These are phyloP conservation scores for Apiotrichum gamsii DNA, from an alignment of 1,284 basidiomycete genomes.

Conservation along the genomic window DNA sequence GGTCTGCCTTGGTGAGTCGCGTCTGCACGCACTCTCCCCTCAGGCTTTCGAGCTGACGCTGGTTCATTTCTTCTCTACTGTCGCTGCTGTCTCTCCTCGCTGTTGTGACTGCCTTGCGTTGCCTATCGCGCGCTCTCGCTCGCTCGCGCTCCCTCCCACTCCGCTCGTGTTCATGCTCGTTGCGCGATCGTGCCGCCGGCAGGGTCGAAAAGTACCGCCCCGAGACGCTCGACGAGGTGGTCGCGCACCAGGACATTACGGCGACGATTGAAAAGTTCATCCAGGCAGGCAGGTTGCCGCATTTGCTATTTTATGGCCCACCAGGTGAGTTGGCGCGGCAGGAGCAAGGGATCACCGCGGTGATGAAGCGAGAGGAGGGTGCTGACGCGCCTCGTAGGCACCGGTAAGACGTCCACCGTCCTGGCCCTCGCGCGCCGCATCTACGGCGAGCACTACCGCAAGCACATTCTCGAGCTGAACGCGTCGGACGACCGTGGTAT, in stretches of 20 bases:
- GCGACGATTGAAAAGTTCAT: conserved; percentile 92
- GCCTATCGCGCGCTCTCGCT: too few relatives aligned
- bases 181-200: too few relatives aligned
- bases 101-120: too few relatives aligned
- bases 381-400: conserved; percentile 49
- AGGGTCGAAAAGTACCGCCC: conserved; percentile 98
- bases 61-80: too few relatives aligned
- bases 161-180: too few relatives aligned
- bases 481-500: conserved; percentile 98
- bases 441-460: conserved; percentile 71
- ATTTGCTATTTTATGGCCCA: conserved; percentile 95
- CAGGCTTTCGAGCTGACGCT: too few relatives aligned
- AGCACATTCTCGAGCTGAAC: conserved; percentile 95
- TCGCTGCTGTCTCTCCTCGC: too few relatives aligned
- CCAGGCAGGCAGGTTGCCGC: conserved; percentile 86
- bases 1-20: conserved; percentile 44
- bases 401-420: conserved; percentile 96
- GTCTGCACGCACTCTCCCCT: not conserved
- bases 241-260: conserved; percentile 90
- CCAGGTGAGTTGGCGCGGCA: conserved; percentile 66
- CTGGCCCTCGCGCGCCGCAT: conserved; percentile 91
- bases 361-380: not conserved
- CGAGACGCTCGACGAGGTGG: conserved; percentile 78
- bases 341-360: too few relatives aligned
- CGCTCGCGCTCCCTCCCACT: too few relatives aligned